Base-by-base conservation (phyloP, 2,329 filamentous ascomycete genomes). In the Boeremia exigua region DNA sequence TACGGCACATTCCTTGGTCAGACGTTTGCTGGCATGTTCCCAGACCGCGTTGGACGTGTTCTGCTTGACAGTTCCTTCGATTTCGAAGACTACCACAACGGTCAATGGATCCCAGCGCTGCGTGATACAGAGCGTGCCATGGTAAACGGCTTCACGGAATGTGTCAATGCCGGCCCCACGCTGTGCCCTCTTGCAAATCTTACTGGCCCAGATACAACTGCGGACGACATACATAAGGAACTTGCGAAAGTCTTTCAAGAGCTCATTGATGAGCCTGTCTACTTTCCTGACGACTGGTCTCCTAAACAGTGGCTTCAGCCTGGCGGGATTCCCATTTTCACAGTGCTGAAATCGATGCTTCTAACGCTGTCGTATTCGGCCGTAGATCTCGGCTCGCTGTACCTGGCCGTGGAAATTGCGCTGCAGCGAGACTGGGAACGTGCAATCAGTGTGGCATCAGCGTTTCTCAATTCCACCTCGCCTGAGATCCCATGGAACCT, bases 1-100 rank as follows among this genome's bases (percentile, higher is more conserved):
- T 81, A 80, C 50, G 79, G 80, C 6, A 80, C 78, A 1, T 55
- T 79, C 0, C 65, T 82, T 1, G 79, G 80, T 4, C 68, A 75
- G 4, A 82, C 79, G 0, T 79, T 81, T 54, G 77, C 79, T 1
- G 70, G 76, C 11, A 74, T 82, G 63, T 80, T 73, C 33, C 61
- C 59, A 2, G 57, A 64, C 40, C 59, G 59, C 8, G 46, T 64
- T 12, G 63, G 67, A 17, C 67, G 76, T 29, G 68, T 78, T 51
- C 55, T 80, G 7, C 66, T 80, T 11, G 79, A 80, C 23, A 59
- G 56, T 32, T 38, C 54, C 3, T 48, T 61, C 2, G 48, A 48
- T 11, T 51, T 52, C n/a, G 55, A 57, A 15, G 62, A 61, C 33
- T 62, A 65, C 32, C 36, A 44, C 19, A 30, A 43, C 2, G 59